Evolutionary conservation across 495 filamentous ascomycete genomes (phyloP).

Genomic region (Penicillium waksmanii): DNA sequence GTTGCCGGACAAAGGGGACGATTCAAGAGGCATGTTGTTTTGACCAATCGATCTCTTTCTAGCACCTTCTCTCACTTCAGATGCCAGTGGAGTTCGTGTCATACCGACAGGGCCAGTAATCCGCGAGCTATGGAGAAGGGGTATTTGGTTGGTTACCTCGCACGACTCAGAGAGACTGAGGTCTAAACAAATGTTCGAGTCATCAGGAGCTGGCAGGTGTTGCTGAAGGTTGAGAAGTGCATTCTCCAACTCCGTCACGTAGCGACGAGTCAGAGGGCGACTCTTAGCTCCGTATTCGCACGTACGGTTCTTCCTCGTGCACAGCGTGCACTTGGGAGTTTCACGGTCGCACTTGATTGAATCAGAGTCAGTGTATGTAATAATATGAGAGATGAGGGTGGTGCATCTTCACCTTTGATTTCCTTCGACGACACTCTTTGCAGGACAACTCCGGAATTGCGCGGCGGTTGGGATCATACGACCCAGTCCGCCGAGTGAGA

Average conservation of each 20-base stretch:
- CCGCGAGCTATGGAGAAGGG: neutral
- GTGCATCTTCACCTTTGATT: slow-evolving; percentile 15
- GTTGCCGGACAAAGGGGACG: slow-evolving; percentile 11
- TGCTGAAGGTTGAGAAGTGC: slow-evolving; percentile 18
- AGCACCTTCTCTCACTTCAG: neutral
- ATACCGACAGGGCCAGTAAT: neutral
- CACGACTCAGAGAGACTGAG: neutral
- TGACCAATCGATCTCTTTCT: neutral
- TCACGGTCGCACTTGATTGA: slow-evolving; percentile 18
- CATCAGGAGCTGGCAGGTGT: neutral
- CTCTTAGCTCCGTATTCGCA: slow-evolving; percentile 20
- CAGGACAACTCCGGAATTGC: slow-evolving; percentile 19
- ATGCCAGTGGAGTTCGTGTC: neutral
- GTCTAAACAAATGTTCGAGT: neutral
- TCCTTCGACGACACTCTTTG: slow-evolving; percentile 23
- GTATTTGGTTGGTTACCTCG: neutral
- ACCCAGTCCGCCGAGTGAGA: neutral
- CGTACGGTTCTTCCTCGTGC: slow-evolving; percentile 12
- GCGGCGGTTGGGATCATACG: neutral
- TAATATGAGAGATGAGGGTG: neutral
- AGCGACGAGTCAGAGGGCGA: slow-evolving; percentile 18
- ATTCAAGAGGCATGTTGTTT: slow-evolving; percentile 12
- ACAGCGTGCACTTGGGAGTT: slow-evolving; percentile 19
- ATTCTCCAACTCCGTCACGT: slow-evolving; percentile 20
- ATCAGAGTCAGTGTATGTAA: neutral